Evolutionary conservation across 495 filamentous ascomycete genomes (phyloP).

Genomic region (Penicillium coprophilum): DNA sequence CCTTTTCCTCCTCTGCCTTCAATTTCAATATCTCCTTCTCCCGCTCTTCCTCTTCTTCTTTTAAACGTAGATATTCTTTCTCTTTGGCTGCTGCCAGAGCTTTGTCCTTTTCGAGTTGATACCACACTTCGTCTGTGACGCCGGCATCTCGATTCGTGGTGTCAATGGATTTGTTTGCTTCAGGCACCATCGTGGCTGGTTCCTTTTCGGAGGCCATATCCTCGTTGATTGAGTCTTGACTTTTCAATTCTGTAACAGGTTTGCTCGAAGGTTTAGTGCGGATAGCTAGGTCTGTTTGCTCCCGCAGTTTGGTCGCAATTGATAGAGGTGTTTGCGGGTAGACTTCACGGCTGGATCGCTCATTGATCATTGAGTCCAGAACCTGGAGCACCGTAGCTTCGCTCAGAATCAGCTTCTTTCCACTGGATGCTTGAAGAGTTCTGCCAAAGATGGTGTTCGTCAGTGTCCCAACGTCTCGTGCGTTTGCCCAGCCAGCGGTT

Average conservation of each 20-base stretch:
- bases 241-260: background rate
- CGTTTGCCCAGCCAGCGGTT: constrained; percentile 65
- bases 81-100: constrained; percentile 29
- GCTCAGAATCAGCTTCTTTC: constrained; percentile 25
- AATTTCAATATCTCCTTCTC: constrained; percentile 3
- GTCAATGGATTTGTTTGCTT: constrained; percentile 9
- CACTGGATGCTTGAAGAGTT: constrained; percentile 30
- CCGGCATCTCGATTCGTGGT: constrained; percentile 48
- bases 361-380: constrained; percentile 46
- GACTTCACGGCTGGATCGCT: constrained; percentile 24
- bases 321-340: background rate
- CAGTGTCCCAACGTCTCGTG: constrained; percentile 61
- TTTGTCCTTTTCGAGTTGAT: constrained; percentile 54
- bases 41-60: constrained; percentile 8
- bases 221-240: background rate
- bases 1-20: constrained; percentile 20
- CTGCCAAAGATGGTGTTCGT: constrained; percentile 52
- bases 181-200: background rate
- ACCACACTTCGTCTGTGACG: constrained; percentile 62
- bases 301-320: background rate
- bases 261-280: constrained; percentile 1
- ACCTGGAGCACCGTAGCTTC: constrained; percentile 37
- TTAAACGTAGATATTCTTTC: constrained; percentile 9
- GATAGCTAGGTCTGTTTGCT: background rate
- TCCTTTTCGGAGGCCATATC: background rate